Percentiles rank a stretch among this genome's conserved stretches.
phyloP scores from a whole-genome alignment of 441 rosid species.

The Biscutella laevigata region DNA sequence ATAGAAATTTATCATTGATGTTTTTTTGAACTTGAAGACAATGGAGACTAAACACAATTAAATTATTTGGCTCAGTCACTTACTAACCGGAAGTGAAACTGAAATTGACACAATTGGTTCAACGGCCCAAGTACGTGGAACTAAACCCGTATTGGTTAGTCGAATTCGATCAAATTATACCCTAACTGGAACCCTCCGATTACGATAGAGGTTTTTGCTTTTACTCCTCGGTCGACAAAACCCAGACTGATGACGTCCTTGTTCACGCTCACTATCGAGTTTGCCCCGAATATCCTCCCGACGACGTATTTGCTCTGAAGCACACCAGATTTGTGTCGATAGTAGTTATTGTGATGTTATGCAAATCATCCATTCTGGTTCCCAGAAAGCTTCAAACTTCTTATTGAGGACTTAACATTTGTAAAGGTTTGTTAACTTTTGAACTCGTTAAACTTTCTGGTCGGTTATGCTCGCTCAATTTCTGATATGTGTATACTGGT shows the following conservation, averaged over 20 bases:
- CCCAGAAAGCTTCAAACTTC: slow-evolving; percentile 43
- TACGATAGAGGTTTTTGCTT: slow-evolving; percentile 48
- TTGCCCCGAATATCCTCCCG: slow-evolving; percentile 63
- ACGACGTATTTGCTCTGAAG: slow-evolving; percentile 37
- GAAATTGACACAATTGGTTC: slow-evolving; percentile 61
- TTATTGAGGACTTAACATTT: slow-evolving; percentile 55
- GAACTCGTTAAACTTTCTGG: slow-evolving; percentile 1
- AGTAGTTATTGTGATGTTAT: slow-evolving; percentile 52
- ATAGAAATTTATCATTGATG: no score
- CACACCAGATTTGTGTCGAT: slow-evolving; percentile 59
- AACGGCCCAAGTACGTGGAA: slow-evolving; percentile 41
- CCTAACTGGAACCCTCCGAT: slow-evolving; percentile 69
- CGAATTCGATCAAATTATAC: slow-evolving; percentile 51
- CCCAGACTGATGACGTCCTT: slow-evolving; percentile 52
- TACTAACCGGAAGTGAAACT: slow-evolving; percentile 63
- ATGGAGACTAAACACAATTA: no score
- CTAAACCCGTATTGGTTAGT: slow-evolving; percentile 67
- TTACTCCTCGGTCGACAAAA: slow-evolving; percentile 54
- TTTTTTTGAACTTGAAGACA: no score
- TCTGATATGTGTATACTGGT: slow-evolving; percentile 32
- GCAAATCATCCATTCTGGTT: slow-evolving; percentile 79
- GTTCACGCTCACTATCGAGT: slow-evolving; percentile 55
- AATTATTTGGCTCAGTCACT: no score
- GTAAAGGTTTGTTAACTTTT: slow-evolving; percentile 42
- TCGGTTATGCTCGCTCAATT: neutral